These are phyloP conservation scores for Stephania japonica DNA, from an alignment of 164 flowering plant species.

Conservation along the genomic window DNA sequence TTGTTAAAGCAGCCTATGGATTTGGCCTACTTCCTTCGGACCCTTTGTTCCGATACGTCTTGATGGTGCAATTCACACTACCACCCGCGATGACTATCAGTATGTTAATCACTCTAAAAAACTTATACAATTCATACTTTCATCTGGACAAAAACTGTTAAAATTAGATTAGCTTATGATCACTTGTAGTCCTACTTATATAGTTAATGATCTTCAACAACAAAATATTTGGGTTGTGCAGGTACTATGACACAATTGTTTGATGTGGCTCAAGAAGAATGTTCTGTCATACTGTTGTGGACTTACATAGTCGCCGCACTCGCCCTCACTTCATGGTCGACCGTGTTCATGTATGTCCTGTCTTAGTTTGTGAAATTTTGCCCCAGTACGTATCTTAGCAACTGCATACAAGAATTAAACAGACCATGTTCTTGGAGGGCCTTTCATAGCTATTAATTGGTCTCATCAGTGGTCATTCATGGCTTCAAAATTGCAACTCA, in stretches of 20 bases:
- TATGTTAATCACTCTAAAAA: constrained; percentile 17
- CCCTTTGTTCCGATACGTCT: constrained; percentile 61
- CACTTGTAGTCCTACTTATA: no score
- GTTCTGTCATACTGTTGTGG: constrained; percentile 81
- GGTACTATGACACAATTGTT: constrained; percentile 86
- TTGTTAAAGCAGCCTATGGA: constrained; percentile 46
- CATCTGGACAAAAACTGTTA: background rate
- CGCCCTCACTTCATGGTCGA: constrained; percentile 77
- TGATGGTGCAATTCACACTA: constrained; percentile 70
- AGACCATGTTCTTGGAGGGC: no score
- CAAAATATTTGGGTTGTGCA: constrained; percentile 20
- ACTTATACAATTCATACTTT: background rate
- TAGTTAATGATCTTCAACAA: background rate
- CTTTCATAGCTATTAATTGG: no score
- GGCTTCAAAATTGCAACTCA: no score
- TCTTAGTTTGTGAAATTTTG: constrained; percentile 6
- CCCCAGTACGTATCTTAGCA: no score
- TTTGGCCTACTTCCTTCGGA: constrained; percentile 63
- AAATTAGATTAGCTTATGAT: no score
- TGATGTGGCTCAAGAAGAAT: constrained; percentile 82
- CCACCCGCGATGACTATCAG: constrained; percentile 94
- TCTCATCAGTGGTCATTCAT: no score
- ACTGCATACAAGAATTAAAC: no score
- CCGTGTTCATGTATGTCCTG: constrained; percentile 64
- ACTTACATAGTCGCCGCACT: constrained; percentile 73